Conservation (phyloP, 1,284 basidiomycete genomes). For the Lignosus rhinocerotis region DNA sequence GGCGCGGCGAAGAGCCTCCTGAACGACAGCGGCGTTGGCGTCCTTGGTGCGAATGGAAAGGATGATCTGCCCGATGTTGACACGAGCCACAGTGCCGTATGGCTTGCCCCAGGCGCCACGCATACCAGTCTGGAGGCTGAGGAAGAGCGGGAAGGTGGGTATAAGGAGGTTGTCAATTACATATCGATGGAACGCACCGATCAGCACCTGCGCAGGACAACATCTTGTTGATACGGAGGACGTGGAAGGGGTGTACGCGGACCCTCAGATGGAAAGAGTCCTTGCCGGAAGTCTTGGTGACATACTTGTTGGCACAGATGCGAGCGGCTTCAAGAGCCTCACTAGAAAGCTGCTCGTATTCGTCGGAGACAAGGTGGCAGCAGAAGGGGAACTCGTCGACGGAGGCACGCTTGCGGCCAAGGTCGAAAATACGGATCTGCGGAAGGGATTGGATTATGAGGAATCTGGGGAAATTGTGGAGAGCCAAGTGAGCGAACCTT, state of each 20-base stretch:
- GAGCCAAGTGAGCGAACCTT: constrained; percentile 53
- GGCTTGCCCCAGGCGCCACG: constrained; percentile 99
- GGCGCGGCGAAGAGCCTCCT: constrained; percentile 95
- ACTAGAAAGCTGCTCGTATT: constrained; percentile 96
- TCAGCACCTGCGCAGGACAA: constrained; percentile 99
- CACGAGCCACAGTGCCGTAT: constrained; percentile 93
- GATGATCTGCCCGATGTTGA: constrained; percentile 97
- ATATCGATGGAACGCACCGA: constrained; percentile 52
- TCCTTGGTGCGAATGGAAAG: constrained; percentile 96
- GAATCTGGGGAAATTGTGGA: too few species aligned
- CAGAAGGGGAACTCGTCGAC: constrained; percentile 99
- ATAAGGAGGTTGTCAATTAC: not conserved
- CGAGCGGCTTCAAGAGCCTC: constrained; percentile 98
- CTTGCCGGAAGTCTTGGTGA: constrained; percentile 97
- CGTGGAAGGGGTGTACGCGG: constrained; percentile 98
- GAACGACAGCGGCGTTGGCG: constrained; percentile 83
- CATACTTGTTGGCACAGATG: constrained; percentile 99
- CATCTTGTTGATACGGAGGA: constrained; percentile 99
- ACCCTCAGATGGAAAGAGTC: constrained; percentile 99
- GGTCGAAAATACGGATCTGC: constrained; percentile 91
- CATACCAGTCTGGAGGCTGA: constrained; percentile 97
- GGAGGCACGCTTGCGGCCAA: constrained; percentile 92
- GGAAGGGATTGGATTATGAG: not conserved
- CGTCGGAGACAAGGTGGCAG: constrained; percentile 95
- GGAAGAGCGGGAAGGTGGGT: not conserved